Conservation (phyloP, 2,329 filamentous ascomycete species). For the Exophiala phaeomuriformis region DNA sequence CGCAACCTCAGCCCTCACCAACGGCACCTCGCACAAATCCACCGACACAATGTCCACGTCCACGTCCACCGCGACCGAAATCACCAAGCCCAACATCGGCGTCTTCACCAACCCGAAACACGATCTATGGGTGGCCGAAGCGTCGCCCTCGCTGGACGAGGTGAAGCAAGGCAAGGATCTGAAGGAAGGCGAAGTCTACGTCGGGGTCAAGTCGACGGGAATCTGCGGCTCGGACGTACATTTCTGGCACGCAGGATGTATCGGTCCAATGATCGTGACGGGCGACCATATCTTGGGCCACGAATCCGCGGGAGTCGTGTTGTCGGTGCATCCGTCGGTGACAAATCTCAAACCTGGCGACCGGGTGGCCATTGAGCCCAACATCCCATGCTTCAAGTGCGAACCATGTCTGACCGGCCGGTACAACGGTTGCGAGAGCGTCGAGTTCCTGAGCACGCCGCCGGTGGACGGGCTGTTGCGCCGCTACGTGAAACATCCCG, state of each 20-base stretch:
- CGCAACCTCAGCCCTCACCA: no score
- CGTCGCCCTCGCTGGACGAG: constrained; percentile 67
- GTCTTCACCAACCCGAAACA: constrained; percentile 93
- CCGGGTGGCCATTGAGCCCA: constrained; percentile 87
- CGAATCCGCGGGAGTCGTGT: constrained; percentile 72
- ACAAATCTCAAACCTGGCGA: constrained; percentile 73
- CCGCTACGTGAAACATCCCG: constrained; percentile 90
- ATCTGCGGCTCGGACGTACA: constrained; percentile 96
- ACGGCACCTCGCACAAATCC: no score
- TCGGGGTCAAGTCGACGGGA: constrained; percentile 87
- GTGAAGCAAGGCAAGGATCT: constrained; percentile 62
- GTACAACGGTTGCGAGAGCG: constrained; percentile 88
- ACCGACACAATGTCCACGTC: not conserved
- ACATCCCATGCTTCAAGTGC: constrained; percentile 84
- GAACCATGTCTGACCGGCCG: constrained; percentile 85
- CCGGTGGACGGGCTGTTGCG: constrained; percentile 80
- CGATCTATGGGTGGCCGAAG: constrained; percentile 79
- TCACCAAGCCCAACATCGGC: constrained; percentile 61
- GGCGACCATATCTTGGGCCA: constrained; percentile 89
- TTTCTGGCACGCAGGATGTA: constrained; percentile 94
- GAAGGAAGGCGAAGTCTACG: constrained; percentile 73
- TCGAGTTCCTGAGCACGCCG: constrained; percentile 83
- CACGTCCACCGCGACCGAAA: not conserved
- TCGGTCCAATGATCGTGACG: constrained; percentile 89
- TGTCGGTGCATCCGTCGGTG: constrained; percentile 71